Percentiles rank a stretch among this genome's conserved stretches.
phyloP scores from a whole-genome alignment of 163 green algal species.

The Volvox carteri region DNA sequence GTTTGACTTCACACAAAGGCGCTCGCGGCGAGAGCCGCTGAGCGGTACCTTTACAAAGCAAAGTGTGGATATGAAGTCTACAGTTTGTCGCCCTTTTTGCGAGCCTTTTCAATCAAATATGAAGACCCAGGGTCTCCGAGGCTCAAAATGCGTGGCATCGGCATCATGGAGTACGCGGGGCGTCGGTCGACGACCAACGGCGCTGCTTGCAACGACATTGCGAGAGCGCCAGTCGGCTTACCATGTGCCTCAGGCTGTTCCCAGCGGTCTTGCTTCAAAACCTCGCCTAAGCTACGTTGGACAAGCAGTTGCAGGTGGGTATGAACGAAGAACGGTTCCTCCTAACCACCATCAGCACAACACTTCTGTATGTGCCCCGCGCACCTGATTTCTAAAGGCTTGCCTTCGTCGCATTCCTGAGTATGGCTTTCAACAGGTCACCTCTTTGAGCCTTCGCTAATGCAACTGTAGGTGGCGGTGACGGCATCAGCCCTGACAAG shows the following conservation, averaged over 20 bases:
- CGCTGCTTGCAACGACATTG: constrained; percentile 21
- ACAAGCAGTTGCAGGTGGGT: constrained; percentile 22
- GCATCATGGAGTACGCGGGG: not conserved
- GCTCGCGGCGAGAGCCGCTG: constrained; percentile 27
- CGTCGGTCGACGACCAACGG: constrained; percentile 9
- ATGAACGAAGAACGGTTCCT: too few species aligned
- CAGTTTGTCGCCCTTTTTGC: not conserved
- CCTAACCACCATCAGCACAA: too few species aligned
- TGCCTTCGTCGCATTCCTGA: too few species aligned
- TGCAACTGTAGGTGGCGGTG: not conserved
- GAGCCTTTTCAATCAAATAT: not conserved
- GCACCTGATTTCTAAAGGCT: too few species aligned
- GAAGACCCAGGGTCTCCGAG: not conserved
- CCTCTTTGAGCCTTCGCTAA: not conserved
- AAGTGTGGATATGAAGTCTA: not conserved
- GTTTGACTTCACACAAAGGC: not conserved
- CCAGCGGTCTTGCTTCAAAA: constrained; percentile 11
- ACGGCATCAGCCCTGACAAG: constrained; percentile 47
- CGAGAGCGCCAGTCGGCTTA: constrained; percentile 11
- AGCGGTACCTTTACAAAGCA: not conserved
- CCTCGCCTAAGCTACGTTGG: constrained; percentile 43
- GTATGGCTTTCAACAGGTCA: too few species aligned
- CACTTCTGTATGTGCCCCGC: too few species aligned
- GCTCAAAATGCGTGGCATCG: not conserved
- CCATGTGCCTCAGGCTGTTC: constrained; percentile 18